Conservation (phyloP, 306 rosid species). For the Citrullus mucosospermus region DNA sequence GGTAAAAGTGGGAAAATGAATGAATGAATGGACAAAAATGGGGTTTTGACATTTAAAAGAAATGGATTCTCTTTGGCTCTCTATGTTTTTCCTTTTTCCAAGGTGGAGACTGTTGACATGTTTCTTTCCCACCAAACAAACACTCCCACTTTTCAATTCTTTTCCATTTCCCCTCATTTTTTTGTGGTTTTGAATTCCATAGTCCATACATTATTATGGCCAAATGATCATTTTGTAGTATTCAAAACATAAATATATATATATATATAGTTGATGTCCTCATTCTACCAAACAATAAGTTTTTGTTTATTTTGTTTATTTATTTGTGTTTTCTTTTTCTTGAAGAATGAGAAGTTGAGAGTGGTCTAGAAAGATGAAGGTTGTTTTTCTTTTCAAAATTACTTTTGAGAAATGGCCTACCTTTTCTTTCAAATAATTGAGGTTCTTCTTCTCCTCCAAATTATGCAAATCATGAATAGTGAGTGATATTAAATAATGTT, state of each 20-base stretch:
- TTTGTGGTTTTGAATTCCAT: not conserved
- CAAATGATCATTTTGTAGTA: not conserved
- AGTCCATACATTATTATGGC: not conserved
- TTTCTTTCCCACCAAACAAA: not conserved
- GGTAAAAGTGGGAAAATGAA: not conserved
- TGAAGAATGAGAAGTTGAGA: not conserved
- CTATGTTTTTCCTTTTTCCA: not conserved
- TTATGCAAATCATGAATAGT: not conserved
- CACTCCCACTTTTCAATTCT: not conserved
- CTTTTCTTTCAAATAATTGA: not conserved
- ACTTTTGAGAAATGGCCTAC: not conserved
- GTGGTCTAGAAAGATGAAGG: not conserved
- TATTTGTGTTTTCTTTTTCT: not conserved
- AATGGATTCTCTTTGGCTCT: not conserved
- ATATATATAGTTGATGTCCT: not conserved
- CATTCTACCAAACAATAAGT: not conserved
- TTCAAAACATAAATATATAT: not conserved
- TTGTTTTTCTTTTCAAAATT: not conserved
- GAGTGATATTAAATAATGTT: not conserved
- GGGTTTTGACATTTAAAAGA: not conserved
- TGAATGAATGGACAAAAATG: not conserved
- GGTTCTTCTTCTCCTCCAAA: not conserved
- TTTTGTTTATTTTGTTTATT: not conserved
- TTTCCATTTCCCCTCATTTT: not conserved
- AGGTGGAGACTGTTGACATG: not conserved